phyloP scores from a whole-genome alignment of 495 filamentous ascomycete genomes.

The Hyaloscypha hepaticicola region DNA sequence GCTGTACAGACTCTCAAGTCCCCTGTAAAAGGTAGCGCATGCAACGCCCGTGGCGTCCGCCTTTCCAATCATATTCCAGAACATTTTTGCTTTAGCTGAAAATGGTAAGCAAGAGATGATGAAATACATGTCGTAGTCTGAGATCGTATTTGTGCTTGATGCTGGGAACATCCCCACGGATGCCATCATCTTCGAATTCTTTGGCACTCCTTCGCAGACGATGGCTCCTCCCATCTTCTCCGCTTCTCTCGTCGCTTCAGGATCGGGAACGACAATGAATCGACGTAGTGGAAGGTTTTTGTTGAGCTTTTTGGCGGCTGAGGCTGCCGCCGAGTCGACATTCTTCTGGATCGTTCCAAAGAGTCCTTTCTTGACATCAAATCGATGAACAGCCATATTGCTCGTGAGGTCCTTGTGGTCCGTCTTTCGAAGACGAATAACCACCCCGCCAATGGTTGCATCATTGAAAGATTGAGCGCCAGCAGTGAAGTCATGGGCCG shows the following conservation, averaged over 20 bases:
- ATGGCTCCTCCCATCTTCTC: constrained; percentile 10
- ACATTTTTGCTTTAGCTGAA: constrained; percentile 25
- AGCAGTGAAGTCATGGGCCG: constrained; percentile 9
- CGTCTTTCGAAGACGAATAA: not conserved
- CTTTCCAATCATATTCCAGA: constrained; percentile 30
- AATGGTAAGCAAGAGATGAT: constrained; percentile 29
- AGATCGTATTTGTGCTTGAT: constrained; percentile 7
- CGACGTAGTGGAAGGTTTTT: constrained; percentile 27
- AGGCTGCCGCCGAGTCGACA: not conserved
- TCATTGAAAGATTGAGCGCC: constrained; percentile 4
- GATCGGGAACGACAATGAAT: constrained; percentile 24
- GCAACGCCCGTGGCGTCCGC: not conserved
- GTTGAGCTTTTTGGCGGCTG: constrained; percentile 21
- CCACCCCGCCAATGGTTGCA: constrained; percentile 5
- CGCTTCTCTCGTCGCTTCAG: not conserved
- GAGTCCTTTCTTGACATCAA: not conserved
- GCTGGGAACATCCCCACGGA: constrained; percentile 10
- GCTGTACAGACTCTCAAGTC: constrained; percentile 1
- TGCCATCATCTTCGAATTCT: constrained; percentile 27
- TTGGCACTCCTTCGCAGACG: constrained; percentile 27
- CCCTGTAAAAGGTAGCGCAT: not conserved
- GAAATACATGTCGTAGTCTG: constrained; percentile 28
- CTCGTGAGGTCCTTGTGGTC: not conserved
- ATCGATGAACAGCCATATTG: constrained; percentile 6
- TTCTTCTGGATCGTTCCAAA: not conserved